Evolutionary conservation across 768 basidiomycete species (phyloP), one percentile per base, ranked within the genome.

Genomic region (Naganishia vaughanmartiniae): DNA sequence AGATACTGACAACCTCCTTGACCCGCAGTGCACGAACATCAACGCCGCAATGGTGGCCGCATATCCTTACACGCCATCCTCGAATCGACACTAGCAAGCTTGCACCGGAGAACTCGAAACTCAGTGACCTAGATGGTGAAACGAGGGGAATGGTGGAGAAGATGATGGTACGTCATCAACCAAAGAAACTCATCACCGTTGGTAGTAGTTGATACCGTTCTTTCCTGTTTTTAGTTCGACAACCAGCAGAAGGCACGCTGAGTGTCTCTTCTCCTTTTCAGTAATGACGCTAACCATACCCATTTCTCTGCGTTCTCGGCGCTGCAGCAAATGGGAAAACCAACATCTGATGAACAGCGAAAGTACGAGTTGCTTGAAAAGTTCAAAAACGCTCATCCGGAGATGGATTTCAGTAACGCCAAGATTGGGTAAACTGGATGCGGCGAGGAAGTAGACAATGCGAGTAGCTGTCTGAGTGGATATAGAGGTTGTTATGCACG

Each of bases 141-240:
- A 98, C 95, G 0, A 91, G 96, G 74, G 93, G 91, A 1, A 90
- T 99, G 91, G 96, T 99, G 4, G 96, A 99, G 82, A 99, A 99
- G 85, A 99, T 99, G 96, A 98, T 99, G 95, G 95, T 95, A 83
- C 75, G 89, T 81, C 19, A 9, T 12, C 58, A 9, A 4, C 30
- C 31, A 48, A 28, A 24, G 34, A 15, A 54, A 63, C 12, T 10
- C 56, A 21, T 26, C 42, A 56, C 21, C 24, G 21, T 21, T 30
- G 10, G 26, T 21, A 24, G 65, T 34, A 26, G 39, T 34, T 45
- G 54, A 54, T 30, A 39, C 24, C 11, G 24, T 4, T 19, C 66
- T 45, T 0, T 36, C n/a, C 30, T 30, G 45, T 19, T 56, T 28
- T 4, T 72, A 83, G 83, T 84, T 79, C 68, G 83, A 83, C 74